Percentiles rank a stretch among this genome's conserved stretches.
phyloP scores from a whole-genome alignment of 768 basidiomycete species.

The Lentinula aciculospora region DNA sequence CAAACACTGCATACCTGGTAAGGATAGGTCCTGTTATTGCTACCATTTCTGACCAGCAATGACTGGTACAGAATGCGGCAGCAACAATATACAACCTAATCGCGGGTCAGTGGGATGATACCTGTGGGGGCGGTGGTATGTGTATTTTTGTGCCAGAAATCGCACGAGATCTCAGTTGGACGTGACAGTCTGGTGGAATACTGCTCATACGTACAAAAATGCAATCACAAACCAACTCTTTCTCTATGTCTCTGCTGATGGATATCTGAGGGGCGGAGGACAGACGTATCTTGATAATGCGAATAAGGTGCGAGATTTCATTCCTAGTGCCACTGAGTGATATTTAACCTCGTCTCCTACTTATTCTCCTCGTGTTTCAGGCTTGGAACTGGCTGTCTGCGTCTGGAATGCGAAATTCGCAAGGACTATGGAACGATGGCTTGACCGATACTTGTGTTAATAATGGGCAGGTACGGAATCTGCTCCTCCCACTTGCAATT shows the following conservation, averaged over 20 bases:
- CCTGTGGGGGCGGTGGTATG: constrained; percentile 40
- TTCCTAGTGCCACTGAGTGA: not conserved
- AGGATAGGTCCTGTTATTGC: constrained; percentile 5
- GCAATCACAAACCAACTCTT: constrained; percentile 59
- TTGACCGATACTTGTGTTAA: constrained; percentile 15
- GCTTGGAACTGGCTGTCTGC: constrained; percentile 5
- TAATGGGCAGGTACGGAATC: constrained; percentile 20
- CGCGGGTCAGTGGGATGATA: constrained; percentile 42
- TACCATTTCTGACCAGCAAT: not conserved
- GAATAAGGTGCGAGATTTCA: constrained; percentile 25
- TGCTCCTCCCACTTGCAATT: too few species aligned
- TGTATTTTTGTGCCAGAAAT: not conserved
- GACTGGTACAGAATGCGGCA: constrained; percentile 36
- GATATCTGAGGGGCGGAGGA: constrained; percentile 33
- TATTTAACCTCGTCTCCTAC: not conserved
- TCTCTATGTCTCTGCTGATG: constrained; percentile 42
- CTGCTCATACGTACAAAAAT: constrained; percentile 51
- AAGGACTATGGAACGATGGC: constrained; percentile 22
- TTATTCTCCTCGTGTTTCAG: not conserved
- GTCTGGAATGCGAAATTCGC: constrained; percentile 22
- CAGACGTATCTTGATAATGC: constrained; percentile 43
- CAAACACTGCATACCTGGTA: constrained; percentile 22
- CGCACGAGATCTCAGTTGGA: not conserved
- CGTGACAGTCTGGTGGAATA: constrained; percentile 40
- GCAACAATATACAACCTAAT: constrained; percentile 46